Evolutionary conservation across 352 stramenopile genomes (phyloP), one percentile per base, ranked within the genome.

Genomic region (Phytopythium montanum): DNA sequence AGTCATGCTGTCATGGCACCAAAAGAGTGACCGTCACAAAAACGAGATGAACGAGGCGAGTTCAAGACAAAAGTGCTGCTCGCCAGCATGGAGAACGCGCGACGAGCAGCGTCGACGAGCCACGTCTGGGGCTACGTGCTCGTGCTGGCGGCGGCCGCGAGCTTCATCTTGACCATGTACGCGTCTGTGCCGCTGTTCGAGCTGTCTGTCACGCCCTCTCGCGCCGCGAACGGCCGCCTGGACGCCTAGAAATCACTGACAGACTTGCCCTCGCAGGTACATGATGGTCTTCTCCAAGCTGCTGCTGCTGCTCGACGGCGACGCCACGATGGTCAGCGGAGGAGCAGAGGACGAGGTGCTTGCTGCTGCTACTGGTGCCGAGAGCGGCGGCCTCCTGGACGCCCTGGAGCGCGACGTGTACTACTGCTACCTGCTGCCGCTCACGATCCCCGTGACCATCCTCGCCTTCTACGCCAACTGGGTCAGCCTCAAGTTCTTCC

Each of bases 401-500:
- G 64, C 72, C 28, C 59, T 93, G 19, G 78, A 87, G 59, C 57
- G 63, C 25, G 84, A 93, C 64, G 70, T 87, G 39, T 90, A 90
- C 71, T 93, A 92, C 66, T 90, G 81, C 59, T 94, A 85, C 59
- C 57, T 94, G 38, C 46, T 92, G 28, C 81, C 84, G 44, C 75
- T 90, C 25, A 94, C 84, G 56, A 85, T 94, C 50, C 81, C 84
- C 26, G 77, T 90, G 48, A 79, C 80, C 28, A 84, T 94, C 54
- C 65, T 94, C 50, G 76, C 80, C 34, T 91, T 80, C 70, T 92
- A 92, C 64, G 66, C 77, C 51, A 90, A 90, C 56, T 94, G 84
- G 84, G 81, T 91, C 61, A 88, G 84, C 62, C 78, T 91, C 70
- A 93, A 93, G 69, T 93, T 91, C 70, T 93, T 93, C 66, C 81